These are phyloP conservation scores for Dactylellina parvicollis DNA, from an alignment of 2,329 filamentous ascomycete species.

Conservation along the genomic window DNA sequence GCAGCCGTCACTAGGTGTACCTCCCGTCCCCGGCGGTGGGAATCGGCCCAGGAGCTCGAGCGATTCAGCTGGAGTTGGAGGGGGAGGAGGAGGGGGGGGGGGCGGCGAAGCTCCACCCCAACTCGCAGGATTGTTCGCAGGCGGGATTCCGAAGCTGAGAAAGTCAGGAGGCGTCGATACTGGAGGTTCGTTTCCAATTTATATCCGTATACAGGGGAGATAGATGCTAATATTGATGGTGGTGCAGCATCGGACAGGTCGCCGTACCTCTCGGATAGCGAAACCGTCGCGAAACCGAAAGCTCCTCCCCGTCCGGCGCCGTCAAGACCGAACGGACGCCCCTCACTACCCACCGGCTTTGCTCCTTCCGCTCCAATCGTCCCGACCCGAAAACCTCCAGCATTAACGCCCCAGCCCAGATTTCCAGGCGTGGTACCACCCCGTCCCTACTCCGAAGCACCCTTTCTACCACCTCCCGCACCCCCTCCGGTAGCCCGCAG, in stretches of 20 bases:
- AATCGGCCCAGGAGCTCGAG: slow-evolving; percentile 49
- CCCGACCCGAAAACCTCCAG: slow-evolving; percentile 64
- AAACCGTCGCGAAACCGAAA: slow-evolving; percentile 70
- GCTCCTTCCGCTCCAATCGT: slow-evolving; percentile 64
- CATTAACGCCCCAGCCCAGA: slow-evolving; percentile 68
- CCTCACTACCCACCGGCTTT: slow-evolving; percentile 69
- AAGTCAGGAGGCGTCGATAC: slow-evolving; percentile 84
- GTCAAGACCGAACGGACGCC: slow-evolving; percentile 68
- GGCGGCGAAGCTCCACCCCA: slow-evolving; percentile 75
- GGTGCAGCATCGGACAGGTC: slow-evolving; percentile 71
- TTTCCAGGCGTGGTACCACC: slow-evolving; percentile 67
- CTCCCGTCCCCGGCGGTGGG: slow-evolving; percentile 38
- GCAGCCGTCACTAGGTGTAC: slow-evolving; percentile 25
- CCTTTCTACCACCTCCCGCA: slow-evolving; percentile 68
- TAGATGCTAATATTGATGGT: slow-evolving; percentile 52
- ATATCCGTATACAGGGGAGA: not conserved
- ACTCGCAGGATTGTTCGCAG: slow-evolving; percentile 85
- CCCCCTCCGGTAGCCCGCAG: slow-evolving; percentile 70
- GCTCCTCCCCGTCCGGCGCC: slow-evolving; percentile 68
- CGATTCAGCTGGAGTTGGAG: slow-evolving; percentile 39
- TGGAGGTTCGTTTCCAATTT: slow-evolving; percentile 65
- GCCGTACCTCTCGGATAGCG: slow-evolving; percentile 83
- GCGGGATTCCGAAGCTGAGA: slow-evolving; percentile 93
- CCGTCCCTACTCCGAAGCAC: slow-evolving; percentile 51
- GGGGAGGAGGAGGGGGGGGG: slow-evolving; percentile 58